phyloP scores from a whole-genome alignment of 805 yeast species.

The Saturnispora sanitii region DNA sequence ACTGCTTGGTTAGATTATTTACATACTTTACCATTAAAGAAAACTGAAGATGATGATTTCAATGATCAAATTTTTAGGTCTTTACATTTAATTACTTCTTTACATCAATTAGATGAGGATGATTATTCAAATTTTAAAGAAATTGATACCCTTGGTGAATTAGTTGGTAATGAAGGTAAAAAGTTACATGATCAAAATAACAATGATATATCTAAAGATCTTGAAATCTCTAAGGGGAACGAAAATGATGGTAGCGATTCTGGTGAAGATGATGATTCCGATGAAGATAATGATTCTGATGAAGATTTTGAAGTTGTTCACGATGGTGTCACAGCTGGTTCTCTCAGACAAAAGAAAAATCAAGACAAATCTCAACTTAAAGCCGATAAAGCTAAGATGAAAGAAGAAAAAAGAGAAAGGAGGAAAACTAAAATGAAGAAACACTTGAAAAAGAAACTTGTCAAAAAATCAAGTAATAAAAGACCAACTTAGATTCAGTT shows the following conservation, averaged over 20 bases:
- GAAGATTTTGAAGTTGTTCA: conserved; percentile 21
- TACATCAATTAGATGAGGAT: conserved; percentile 81
- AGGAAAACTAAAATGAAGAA: conserved; percentile 77
- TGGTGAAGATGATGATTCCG: conserved; percentile 23
- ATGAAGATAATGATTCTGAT: conserved; percentile 12
- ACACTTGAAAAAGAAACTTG: conserved; percentile 66
- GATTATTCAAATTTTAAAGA: conserved; percentile 74
- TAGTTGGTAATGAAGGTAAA: conserved; percentile 31
- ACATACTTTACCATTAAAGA: conserved; percentile 47
- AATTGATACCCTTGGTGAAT: conserved; percentile 62
- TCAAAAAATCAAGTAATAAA: conserved; percentile 34
- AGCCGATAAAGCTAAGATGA: conserved; percentile 64
- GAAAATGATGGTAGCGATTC: conserved; percentile 19
- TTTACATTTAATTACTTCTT: conserved; percentile 62
- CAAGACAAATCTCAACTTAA: conserved; percentile 74
- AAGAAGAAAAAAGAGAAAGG: conserved; percentile 68
- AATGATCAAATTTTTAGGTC: conserved; percentile 87
- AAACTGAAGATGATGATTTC: conserved; percentile 39
- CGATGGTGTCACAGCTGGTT: conserved; percentile 19
- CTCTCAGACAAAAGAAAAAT: conserved; percentile 57
- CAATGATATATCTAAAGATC: conserved; percentile 12
- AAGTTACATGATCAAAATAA: conserved; percentile 23
- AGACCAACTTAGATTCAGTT: neutral
- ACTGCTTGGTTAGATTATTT: conserved; percentile 24
- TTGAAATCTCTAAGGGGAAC: neutral